Evolutionary conservation across 2,329 filamentous ascomycete species (phyloP).

Genomic region (Fusarium armeniacum): DNA sequence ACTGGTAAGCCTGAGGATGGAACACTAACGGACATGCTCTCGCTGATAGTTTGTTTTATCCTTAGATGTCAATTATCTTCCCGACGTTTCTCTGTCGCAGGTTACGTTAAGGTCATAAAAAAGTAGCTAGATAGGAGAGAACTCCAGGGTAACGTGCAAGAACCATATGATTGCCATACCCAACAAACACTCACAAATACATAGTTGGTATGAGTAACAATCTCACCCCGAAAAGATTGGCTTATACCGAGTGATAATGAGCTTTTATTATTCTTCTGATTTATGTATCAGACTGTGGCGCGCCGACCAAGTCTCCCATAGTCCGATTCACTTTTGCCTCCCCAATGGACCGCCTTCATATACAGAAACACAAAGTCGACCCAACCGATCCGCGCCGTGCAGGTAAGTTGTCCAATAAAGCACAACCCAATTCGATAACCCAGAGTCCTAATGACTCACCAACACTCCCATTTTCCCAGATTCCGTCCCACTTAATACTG

Average conservation of each 20-base stretch:
- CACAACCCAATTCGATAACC: constrained; percentile 31
- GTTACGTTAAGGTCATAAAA: not conserved
- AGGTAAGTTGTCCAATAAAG: constrained; percentile 44
- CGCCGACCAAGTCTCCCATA: constrained; percentile 32
- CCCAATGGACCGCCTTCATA: constrained; percentile 18
- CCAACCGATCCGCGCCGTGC: constrained; percentile 31
- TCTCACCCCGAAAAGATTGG: not conserved
- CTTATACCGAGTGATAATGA: constrained; percentile 2
- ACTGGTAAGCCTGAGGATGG: no score
- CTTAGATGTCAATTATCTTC: not conserved
- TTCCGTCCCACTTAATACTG: constrained; percentile 17
- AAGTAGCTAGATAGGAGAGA: not conserved
- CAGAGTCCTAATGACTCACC: constrained; percentile 20
- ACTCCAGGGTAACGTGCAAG: not conserved
- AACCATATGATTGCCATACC: accelerated
- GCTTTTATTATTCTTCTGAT: constrained; percentile 28
- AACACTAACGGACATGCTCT: not conserved
- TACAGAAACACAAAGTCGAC: constrained; percentile 30
- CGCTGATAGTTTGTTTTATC: not conserved
- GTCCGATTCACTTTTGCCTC: constrained; percentile 40
- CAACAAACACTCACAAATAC: not conserved
- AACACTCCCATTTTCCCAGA: constrained; percentile 31
- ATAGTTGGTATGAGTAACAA: not conserved
- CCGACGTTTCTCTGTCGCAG: not conserved
- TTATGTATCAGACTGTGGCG: constrained; percentile 33